phyloP scores from a whole-genome alignment of 768 basidiomycete genomes.

The Suillus spraguei region DNA sequence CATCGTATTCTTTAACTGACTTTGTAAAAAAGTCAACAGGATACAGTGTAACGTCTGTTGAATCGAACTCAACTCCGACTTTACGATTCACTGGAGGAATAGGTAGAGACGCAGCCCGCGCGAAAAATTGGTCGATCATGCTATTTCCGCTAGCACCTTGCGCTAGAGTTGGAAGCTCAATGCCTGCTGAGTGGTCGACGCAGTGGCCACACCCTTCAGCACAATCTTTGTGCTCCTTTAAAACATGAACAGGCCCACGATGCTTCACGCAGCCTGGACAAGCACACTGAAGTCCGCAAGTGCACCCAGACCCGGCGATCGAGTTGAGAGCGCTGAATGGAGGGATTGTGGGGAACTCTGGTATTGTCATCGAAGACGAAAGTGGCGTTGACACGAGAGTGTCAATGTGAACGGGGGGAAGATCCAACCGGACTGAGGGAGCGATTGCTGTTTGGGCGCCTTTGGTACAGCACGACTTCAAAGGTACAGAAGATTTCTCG shows the following conservation, averaged over 20 bases:
- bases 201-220: slow-evolving; percentile 62
- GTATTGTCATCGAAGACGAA: slow-evolving; percentile 28
- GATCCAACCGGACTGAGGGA: slow-evolving; percentile 5
- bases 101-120: slow-evolving; percentile 71
- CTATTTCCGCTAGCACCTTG: slow-evolving; percentile 21
- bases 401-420: slow-evolving; percentile 41
- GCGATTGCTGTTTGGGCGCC: neutral
- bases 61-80: slow-evolving; percentile 45
- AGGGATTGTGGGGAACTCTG: slow-evolving; percentile 59
- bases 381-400: slow-evolving; percentile 47
- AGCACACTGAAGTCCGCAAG: slow-evolving; percentile 66
- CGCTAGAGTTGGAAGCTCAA: slow-evolving; percentile 42
- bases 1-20: slow-evolving; percentile 37
- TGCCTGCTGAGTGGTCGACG: slow-evolving; percentile 51
- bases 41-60: slow-evolving; percentile 52
- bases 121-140: slow-evolving; percentile 66
- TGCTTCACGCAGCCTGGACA: slow-evolving; percentile 79
- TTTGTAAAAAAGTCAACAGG: slow-evolving; percentile 39
- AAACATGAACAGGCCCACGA: slow-evolving; percentile 53
- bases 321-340: slow-evolving; percentile 60
- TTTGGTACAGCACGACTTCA: slow-evolving; percentile 26
- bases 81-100: slow-evolving; percentile 49
- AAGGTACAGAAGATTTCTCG: slow-evolving; percentile 5
- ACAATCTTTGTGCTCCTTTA: slow-evolving; percentile 35
- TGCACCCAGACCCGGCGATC: slow-evolving; percentile 69